Evolutionary conservation across 352 stramenopile genomes (phyloP).

Genomic region (Phytophthora quininea): DNA sequence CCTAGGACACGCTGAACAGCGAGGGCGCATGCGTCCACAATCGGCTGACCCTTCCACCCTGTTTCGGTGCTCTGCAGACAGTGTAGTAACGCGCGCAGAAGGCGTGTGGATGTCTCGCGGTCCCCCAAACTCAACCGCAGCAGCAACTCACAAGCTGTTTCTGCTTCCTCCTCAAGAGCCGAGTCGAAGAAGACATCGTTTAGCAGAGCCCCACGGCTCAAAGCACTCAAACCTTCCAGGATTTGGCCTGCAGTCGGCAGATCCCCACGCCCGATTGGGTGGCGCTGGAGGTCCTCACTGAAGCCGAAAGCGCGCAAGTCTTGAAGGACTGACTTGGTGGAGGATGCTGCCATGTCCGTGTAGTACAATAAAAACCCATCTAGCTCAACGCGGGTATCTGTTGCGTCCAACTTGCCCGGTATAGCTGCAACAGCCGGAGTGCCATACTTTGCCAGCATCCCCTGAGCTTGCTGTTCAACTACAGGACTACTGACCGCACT

Average conservation of each 20-base stretch:
- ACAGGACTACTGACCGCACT: conserved; percentile 51
- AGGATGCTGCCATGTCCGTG: conserved; percentile 74
- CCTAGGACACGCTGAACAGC: conserved; percentile 67
- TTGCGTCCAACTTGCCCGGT: conserved; percentile 35
- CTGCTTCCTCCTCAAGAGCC: conserved; percentile 85
- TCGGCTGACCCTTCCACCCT: conserved; percentile 83
- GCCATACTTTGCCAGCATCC: conserved; percentile 78
- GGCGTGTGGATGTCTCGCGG: conserved; percentile 50
- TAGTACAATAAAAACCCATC: conserved; percentile 86
- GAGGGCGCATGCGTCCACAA: conserved; percentile 77
- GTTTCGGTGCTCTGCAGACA: conserved; percentile 84
- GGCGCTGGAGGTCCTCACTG: conserved; percentile 78
- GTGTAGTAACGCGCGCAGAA: conserved; percentile 74
- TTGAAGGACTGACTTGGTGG: conserved; percentile 80
- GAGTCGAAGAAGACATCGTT: conserved; percentile 89
- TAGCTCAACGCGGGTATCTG: conserved; percentile 56
- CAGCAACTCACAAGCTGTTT: conserved; percentile 79
- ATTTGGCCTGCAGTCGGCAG: conserved; percentile 45
- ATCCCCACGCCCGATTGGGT: conserved; percentile 27
- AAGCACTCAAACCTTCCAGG: conserved; percentile 49
- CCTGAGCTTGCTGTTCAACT: conserved; percentile 68
- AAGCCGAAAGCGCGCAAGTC: conserved; percentile 84
- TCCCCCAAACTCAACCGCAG: conserved; percentile 73
- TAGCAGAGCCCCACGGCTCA: conserved; percentile 70
- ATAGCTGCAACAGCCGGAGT: conserved; percentile 16